These are phyloP conservation scores for Globisporangium emineosum DNA, from an alignment of 352 stramenopile species.

Conservation along the genomic window DNA sequence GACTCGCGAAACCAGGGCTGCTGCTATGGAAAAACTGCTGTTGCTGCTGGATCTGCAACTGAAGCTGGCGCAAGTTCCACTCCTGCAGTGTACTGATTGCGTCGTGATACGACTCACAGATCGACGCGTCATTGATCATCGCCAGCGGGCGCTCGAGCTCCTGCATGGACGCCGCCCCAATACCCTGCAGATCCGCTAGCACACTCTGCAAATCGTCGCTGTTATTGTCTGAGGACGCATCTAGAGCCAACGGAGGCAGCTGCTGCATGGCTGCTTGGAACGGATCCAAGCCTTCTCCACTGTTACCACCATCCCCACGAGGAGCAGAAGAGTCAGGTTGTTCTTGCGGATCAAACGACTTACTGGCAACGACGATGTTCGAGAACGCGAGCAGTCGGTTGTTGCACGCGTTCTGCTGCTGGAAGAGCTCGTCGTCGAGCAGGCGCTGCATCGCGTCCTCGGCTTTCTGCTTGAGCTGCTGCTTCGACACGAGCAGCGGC, in stretches of 20 bases:
- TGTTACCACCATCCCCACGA: slow-evolving; percentile 5
- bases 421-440: slow-evolving; percentile 30
- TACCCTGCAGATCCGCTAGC: slow-evolving; percentile 12
- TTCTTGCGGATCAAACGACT: neutral
- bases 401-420: slow-evolving; percentile 21
- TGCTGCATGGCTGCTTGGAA: slow-evolving; percentile 27
- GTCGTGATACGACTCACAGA: slow-evolving; percentile 29
- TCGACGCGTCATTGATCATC: slow-evolving; percentile 19
- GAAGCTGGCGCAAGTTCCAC: slow-evolving; percentile 30
- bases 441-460: slow-evolving; percentile 22
- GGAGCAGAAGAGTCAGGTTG: neutral
- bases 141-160: slow-evolving; percentile 25
- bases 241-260: slow-evolving; percentile 18
- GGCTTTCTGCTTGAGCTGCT: slow-evolving; percentile 21
- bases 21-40: slow-evolving; percentile 6
- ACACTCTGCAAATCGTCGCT: slow-evolving; percentile 13
- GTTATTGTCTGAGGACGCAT: neutral
- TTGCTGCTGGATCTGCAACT: slow-evolving; percentile 19
- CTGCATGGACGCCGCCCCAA: slow-evolving; percentile 14
- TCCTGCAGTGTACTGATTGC: slow-evolving; percentile 26
- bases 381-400: slow-evolving; percentile 29
- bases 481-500: slow-evolving; percentile 13
- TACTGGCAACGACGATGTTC: slow-evolving; percentile 16
- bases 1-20: neutral
- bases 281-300: slow-evolving; percentile 8